phyloP scores from a whole-genome alignment of 495 filamentous ascomycete genomes.

The Wilcoxina mikolae region DNA sequence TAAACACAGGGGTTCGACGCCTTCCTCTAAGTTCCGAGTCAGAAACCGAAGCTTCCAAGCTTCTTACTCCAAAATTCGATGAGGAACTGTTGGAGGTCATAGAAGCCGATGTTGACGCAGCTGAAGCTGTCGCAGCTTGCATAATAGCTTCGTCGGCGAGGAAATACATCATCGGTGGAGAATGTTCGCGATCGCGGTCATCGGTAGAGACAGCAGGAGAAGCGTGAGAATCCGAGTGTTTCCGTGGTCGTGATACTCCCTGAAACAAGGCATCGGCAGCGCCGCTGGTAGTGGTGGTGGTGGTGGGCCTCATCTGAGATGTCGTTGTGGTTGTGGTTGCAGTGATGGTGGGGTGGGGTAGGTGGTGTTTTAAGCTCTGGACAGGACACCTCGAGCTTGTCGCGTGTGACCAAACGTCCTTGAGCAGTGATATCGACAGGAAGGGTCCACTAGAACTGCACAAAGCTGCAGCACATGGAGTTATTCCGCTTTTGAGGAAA shows the following conservation, averaged over 20 bases:
- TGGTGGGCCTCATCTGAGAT: constrained; percentile 2
- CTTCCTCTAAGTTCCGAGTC: constrained; percentile 22
- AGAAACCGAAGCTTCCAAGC: constrained; percentile 30
- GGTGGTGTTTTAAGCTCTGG: background rate
- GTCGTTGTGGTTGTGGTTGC: background rate
- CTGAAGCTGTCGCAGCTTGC: constrained; percentile 32
- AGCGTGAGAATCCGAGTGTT: constrained; percentile 1
- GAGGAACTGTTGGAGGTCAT: background rate
- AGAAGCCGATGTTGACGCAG: constrained; percentile 9
- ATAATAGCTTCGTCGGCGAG: constrained; percentile 41
- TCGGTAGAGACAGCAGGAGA: constrained; percentile 8
- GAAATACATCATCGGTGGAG: constrained; percentile 42
- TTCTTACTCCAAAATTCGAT: constrained; percentile 20
- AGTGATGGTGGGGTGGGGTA: background rate
- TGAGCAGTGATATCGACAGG: too few species aligned
- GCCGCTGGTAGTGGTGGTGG: background rate
- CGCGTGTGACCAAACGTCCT: background rate
- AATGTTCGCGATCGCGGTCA: constrained; percentile 16
- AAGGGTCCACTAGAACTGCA: too few species aligned
- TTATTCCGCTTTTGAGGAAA: too few species aligned
- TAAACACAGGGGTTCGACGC: constrained; percentile 11
- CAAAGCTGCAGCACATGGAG: too few species aligned
- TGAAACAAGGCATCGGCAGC: constrained; percentile 4
- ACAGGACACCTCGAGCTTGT: background rate
- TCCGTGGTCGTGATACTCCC: constrained; percentile 5